Conservation (phyloP, 2,329 filamentous ascomycete genomes). For the Furcasterigmium furcatum region DNA sequence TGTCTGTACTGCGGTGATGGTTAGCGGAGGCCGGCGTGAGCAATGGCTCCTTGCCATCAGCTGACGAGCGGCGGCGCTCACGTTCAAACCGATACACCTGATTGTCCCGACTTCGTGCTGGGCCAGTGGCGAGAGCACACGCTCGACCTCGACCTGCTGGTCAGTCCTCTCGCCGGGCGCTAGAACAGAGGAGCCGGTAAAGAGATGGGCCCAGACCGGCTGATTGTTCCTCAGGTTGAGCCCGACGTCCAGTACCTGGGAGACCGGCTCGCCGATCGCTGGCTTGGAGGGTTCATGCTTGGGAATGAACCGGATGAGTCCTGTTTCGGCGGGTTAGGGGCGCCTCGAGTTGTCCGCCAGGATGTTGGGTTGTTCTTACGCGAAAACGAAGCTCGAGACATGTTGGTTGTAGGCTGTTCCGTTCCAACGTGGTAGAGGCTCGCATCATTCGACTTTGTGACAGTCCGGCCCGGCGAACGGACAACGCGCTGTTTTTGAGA, state of each 20-base stretch:
- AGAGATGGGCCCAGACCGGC: conserved; percentile 53
- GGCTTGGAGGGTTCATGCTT: conserved; percentile 44
- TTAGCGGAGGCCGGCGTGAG: not conserved
- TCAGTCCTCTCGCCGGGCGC: conserved; percentile 48
- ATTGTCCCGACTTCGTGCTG: conserved; percentile 18
- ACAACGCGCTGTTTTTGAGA: too few species aligned
- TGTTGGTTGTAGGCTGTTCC: too few species aligned
- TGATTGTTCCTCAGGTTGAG: conserved; percentile 51
- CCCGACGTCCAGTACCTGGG: conserved; percentile 52
- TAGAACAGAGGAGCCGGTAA: conserved; percentile 56
- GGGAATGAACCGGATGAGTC: conserved; percentile 57
- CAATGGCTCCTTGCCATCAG: conserved; percentile 9
- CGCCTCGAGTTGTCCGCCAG: not conserved
- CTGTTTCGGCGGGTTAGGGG: conserved; percentile 26
- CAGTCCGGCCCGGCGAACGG: too few species aligned
- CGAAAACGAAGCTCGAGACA: not conserved
- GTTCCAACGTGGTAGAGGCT: not conserved
- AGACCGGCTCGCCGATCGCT: conserved; percentile 53
- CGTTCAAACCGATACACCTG: conserved; percentile 56
- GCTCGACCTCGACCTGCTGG: conserved; percentile 38
- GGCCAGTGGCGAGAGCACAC: conserved; percentile 41
- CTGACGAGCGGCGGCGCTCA: conserved; percentile 19
- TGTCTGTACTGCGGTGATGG: conserved; percentile 24
- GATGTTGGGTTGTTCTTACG: not conserved
- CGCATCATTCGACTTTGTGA: too few species aligned